These are phyloP conservation scores for Harringtonia aguacate DNA, from an alignment of 2,329 filamentous ascomycete genomes.

Conservation along the genomic window DNA sequence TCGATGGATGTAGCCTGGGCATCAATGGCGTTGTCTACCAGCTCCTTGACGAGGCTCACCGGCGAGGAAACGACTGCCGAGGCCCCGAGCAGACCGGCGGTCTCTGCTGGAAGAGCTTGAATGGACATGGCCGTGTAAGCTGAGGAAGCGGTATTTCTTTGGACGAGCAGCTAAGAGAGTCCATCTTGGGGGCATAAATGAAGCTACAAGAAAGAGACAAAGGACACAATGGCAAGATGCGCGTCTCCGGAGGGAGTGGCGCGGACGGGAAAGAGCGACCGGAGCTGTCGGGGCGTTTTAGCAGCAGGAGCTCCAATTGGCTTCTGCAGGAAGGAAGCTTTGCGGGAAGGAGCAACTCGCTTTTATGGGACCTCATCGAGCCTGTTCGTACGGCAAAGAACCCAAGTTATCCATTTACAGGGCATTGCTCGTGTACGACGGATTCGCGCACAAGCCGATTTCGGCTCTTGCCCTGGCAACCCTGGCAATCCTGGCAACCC, in stretches of 20 bases:
- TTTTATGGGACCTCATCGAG: no score
- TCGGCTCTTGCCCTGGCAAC: no score
- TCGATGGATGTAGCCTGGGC: constrained; percentile 57
- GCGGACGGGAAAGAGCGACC: constrained; percentile 3
- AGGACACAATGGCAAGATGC: not conserved
- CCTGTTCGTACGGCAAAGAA: no score
- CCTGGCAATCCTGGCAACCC: no score
- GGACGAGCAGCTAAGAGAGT: not conserved
- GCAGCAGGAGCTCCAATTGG: not conserved
- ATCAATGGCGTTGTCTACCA: constrained; percentile 69
- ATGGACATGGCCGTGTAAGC: no score
- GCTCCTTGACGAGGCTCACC: constrained; percentile 58
- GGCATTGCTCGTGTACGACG: no score
- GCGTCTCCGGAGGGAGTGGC: no score
- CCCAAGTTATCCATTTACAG: no score
- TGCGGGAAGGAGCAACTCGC: no score
- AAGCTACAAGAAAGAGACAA: not conserved
- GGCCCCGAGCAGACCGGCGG: constrained; percentile 48
- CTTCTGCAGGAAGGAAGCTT: not conserved
- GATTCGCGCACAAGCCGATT: no score
- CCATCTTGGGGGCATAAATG: not conserved
- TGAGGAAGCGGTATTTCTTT: no score
- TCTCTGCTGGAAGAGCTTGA: constrained; percentile 32
- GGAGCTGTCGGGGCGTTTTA: not conserved
- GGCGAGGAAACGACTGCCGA: constrained; percentile 50